Base-by-base conservation (phyloP, 164 flowering plant species). In the Buxus sempervirens region DNA sequence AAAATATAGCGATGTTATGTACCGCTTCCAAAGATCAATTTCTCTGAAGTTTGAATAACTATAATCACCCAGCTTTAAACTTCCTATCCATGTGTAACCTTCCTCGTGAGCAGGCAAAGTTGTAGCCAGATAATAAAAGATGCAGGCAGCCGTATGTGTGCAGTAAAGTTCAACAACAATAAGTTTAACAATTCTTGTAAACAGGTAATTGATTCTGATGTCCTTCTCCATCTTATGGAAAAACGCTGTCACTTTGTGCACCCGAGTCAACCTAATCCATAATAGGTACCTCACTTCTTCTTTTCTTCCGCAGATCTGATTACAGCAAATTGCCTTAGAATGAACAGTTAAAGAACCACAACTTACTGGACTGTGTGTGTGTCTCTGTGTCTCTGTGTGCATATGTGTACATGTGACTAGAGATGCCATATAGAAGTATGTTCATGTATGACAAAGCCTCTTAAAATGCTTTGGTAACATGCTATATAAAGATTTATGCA, bases 131-230 rank as follows among this genome's bases (percentile, higher is more conserved):
- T 84, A 85, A 72, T 90, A 90, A 69, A 90, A 90, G 65, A 90
- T 83, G 79, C 96, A 90, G 24, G 93, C 96, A 59, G 91, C 96
- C 14, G 93, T 83, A 67, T 90, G 96, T 5, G 96, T 90, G 76
- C 88, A 88, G 62, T 88, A 90, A 28, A 88, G 79, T 65, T 88
- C 96, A 55, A 90, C 93, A 71, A 76, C 76, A 25, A 90, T 59
- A 65, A 88, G 93, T 66, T 90, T 90, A 57, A 88, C 77, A 57
- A 88, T 90, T 67, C 96, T 84, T 5, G 87, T 84, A 55, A 83
- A 83, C 22, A 84, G 76, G 64, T 88, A 88, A 72, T 84, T 88
- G 75, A 90, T 81, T 28, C 90, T 77, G 3, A 84, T 87, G 65
- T 90, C 89, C 68, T 85, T 87, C 80, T 88, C 96, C 84, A 90